Conservation (phyloP, 352 stramenopile genomes). For the Globisporangium iwayamae region DNA sequence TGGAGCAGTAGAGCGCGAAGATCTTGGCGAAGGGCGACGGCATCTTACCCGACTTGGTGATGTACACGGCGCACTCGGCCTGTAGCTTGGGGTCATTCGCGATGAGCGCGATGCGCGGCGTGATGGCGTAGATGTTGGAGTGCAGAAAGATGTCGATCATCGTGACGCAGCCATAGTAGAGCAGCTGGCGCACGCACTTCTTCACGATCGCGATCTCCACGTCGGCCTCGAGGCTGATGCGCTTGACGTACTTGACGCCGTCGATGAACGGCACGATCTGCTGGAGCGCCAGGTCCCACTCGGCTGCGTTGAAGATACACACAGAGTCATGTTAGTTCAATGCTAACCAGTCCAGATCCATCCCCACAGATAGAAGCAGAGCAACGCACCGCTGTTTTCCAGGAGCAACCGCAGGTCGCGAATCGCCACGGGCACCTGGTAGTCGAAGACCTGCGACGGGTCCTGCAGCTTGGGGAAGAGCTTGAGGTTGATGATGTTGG, state of each 20-base stretch:
- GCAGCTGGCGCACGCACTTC: constrained; percentile 79
- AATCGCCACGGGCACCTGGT: constrained; percentile 82
- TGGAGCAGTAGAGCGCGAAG: constrained; percentile 83
- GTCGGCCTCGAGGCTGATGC: constrained; percentile 85
- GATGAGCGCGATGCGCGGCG: constrained; percentile 52
- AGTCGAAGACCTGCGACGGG: constrained; percentile 68
- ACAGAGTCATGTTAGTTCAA: background rate
- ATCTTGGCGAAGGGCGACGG: constrained; percentile 71
- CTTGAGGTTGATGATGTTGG: constrained; percentile 88
- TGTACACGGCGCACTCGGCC: constrained; percentile 73
- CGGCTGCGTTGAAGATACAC: constrained; percentile 30
- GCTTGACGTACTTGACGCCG: constrained; percentile 88
- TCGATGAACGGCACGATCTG: constrained; percentile 91
- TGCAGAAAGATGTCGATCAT: constrained; percentile 91
- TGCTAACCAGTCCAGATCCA: background rate
- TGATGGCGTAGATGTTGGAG: constrained; percentile 87
- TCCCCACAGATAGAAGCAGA: background rate
- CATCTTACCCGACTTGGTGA: constrained; percentile 61
- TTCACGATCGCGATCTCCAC: constrained; percentile 88
- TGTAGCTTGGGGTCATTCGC: constrained; percentile 64
- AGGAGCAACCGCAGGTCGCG: constrained; percentile 65
- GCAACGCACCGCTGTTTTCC: constrained; percentile 61
- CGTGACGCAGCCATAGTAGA: constrained; percentile 88
- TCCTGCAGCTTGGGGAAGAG: constrained; percentile 76
- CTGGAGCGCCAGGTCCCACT: constrained; percentile 85